Percentiles rank a stretch among this genome's conserved stretches.
Evolutionary conservation across 2,329 filamentous ascomycete genomes (phyloP).

Genomic region (Aquanectria penicillioides): DNA sequence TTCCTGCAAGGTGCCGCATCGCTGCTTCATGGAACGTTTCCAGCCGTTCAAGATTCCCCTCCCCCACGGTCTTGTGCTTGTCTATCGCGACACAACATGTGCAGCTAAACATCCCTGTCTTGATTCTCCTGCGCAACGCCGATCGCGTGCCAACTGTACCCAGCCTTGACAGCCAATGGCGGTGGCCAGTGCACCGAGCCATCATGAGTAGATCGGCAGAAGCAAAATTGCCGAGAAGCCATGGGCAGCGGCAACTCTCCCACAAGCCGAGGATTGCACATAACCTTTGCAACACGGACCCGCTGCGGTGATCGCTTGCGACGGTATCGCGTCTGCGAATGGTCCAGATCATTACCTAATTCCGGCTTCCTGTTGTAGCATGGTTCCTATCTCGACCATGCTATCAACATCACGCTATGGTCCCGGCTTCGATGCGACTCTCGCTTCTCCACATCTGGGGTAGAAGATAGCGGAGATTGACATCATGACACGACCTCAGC

Average conservation of each 20-base stretch:
- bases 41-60: too few relatives aligned
- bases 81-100: too few relatives aligned
- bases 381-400: not conserved
- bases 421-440: not conserved
- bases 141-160: too few relatives aligned
- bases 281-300: not conserved
- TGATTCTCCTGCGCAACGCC: not conserved
- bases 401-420: not conserved
- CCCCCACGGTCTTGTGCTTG: too few relatives aligned
- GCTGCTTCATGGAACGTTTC: too few relatives aligned
- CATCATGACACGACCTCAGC: not conserved
- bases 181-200: conserved; percentile 1
- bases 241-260: not conserved
- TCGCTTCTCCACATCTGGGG: conserved; percentile 19
- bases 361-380: not conserved
- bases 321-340: not conserved
- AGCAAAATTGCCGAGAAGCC: conserved; percentile 4
- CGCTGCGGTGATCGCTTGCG: too few relatives aligned
- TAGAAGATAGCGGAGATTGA: conserved; percentile 15
- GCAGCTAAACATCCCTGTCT: too few relatives aligned
- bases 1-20: too few relatives aligned
- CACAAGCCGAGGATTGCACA: not conserved
- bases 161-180: too few relatives aligned
- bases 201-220: conserved; percentile 15
- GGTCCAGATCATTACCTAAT: not conserved